Evolutionary conservation across 2,329 filamentous ascomycete genomes (phyloP).

Genomic region (Venturia oleaginea): DNA sequence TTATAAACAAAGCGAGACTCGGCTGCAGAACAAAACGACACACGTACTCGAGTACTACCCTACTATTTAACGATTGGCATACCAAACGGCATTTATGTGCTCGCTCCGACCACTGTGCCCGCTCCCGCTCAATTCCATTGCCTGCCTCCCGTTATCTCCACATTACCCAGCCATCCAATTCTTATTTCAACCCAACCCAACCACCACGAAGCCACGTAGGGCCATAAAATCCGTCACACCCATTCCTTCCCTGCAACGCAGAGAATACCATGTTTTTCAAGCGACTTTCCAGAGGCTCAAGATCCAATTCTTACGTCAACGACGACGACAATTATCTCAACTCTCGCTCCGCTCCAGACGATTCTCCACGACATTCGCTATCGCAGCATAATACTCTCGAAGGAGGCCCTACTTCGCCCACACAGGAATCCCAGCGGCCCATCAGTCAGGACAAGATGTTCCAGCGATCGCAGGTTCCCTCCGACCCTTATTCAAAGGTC

Average conservation of each 20-base stretch:
- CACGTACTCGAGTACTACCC: neutral
- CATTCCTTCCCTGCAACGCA: neutral
- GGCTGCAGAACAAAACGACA: neutral
- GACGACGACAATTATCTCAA: conserved; percentile 14
- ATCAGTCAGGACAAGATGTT: conserved; percentile 12
- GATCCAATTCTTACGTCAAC: conserved; percentile 15
- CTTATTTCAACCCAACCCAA: neutral
- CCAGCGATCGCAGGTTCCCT: conserved; percentile 8
- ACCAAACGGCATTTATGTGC: neutral
- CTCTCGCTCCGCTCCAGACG: conserved; percentile 8
- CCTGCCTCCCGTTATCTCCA: conserved; percentile 4
- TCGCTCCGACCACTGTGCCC: neutral
- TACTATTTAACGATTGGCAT: neutral
- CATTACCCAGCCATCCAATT: conserved; percentile 6
- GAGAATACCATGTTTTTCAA: conserved; percentile 16
- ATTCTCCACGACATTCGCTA: conserved; percentile 10
- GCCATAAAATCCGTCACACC: neutral
- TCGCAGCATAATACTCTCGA: conserved; percentile 14
- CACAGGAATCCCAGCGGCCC: conserved; percentile 12
- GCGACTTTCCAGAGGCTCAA: conserved; percentile 14
- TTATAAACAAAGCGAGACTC: neutral
- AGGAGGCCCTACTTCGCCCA: conserved; percentile 5
- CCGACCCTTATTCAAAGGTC: conserved; percentile 8
- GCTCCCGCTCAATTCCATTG: neutral
- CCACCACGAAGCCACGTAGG: neutral